Conservation (phyloP, 768 basidiomycete species). For the Cubamyces lactineus region DNA sequence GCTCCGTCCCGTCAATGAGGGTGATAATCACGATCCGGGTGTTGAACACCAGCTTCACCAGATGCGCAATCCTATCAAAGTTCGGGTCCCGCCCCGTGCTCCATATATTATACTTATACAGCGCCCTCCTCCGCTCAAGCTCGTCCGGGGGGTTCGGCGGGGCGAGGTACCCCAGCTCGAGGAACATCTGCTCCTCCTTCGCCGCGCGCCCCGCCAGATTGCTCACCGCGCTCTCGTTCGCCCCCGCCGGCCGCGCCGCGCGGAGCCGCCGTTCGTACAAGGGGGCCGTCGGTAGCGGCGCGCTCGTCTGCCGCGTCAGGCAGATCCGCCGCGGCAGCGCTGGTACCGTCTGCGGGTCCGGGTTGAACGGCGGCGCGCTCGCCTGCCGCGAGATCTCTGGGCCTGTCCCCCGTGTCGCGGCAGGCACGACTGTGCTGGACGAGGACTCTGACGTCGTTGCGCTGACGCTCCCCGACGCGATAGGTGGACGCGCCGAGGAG, state of each 20-base stretch:
- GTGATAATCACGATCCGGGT: conserved; percentile 85
- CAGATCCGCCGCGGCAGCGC: conserved; percentile 54
- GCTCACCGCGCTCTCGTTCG: conserved; percentile 29
- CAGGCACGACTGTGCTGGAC: background rate
- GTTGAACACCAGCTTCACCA: conserved; percentile 91
- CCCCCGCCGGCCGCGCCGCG: conserved; percentile 26
- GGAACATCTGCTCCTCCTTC: conserved; percentile 71
- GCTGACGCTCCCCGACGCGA: background rate
- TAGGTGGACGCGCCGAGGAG: conserved; percentile 1
- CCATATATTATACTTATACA: conserved; percentile 90
- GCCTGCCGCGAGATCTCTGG: conserved; percentile 30
- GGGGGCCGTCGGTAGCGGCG: conserved; percentile 56
- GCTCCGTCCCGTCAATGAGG: conserved; percentile 81
- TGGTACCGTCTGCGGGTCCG: conserved; percentile 44
- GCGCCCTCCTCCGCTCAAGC: conserved; percentile 74
- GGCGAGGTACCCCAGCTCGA: conserved; percentile 66
- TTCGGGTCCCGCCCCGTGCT: conserved; percentile 85
- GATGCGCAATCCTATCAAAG: conserved; percentile 92
- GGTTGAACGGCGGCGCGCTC: conserved; percentile 35
- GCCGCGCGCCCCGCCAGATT: conserved; percentile 51
- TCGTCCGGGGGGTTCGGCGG: conserved; percentile 89
- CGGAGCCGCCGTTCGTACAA: conserved; percentile 37
- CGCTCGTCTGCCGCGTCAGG: conserved; percentile 65
- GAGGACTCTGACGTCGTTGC: background rate
- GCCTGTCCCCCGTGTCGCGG: background rate